phyloP scores from a whole-genome alignment of 2,329 filamentous ascomycete genomes.

The Sporothrix globosa region DNA sequence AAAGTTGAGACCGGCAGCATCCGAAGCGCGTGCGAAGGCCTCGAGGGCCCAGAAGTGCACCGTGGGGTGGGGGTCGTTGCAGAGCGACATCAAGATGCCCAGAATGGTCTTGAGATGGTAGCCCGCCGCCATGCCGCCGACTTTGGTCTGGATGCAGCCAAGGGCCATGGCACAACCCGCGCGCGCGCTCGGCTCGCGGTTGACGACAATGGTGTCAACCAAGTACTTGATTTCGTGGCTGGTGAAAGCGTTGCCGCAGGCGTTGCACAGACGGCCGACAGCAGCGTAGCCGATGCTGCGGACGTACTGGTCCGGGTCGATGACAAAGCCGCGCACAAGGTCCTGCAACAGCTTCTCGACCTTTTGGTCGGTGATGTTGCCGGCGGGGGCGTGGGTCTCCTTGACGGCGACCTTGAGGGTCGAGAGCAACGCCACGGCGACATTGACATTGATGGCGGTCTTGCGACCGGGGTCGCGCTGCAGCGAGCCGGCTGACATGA shows the following conservation, averaged over 20 bases:
- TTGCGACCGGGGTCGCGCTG: conserved; percentile 86
- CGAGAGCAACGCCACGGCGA: conserved; percentile 77
- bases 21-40: conserved; percentile 80
- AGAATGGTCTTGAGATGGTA: conserved; percentile 96
- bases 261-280: conserved; percentile 79
- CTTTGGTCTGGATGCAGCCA: conserved; percentile 89
- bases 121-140: conserved; percentile 96
- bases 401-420: conserved; percentile 82
- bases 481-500: conserved; percentile 76
- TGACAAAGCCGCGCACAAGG: conserved; percentile 69
- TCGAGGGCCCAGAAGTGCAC: conserved; percentile 98
- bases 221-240: conserved; percentile 83
- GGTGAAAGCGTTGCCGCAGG: conserved; percentile 85
- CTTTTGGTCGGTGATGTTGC: conserved; percentile 71
- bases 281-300: conserved; percentile 84
- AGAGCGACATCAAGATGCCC: conserved; percentile 96
- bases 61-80: conserved; percentile 90
- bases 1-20: conserved; percentile 90
- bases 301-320: conserved; percentile 83
- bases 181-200: conserved; percentile 88
- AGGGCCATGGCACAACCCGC: conserved; percentile 93
- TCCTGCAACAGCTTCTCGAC: conserved; percentile 87
- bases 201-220: conserved; percentile 90
- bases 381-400: conserved; percentile 72
- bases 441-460: conserved; percentile 87